Evolutionary conservation across 2,329 filamentous ascomycete species (phyloP).

Genomic region (Paraconiothyrium brasiliense): DNA sequence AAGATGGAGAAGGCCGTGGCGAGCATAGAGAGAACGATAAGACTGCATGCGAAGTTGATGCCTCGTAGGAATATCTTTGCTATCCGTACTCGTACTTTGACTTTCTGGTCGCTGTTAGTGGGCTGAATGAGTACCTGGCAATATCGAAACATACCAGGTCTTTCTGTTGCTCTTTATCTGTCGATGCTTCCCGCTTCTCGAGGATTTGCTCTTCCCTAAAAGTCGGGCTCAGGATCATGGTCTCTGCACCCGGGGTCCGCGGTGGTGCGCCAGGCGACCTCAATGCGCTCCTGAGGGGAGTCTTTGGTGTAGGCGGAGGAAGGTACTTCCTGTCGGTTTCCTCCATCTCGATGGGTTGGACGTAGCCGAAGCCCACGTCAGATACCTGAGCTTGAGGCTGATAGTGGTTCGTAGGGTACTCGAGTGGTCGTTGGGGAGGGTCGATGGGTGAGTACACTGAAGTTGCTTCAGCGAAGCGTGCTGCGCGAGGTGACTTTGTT

Average conservation of each 20-base stretch:
- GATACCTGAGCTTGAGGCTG: slow-evolving; percentile 75
- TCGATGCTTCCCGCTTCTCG: slow-evolving; percentile 82
- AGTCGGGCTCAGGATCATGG: slow-evolving; percentile 87
- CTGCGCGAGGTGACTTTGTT: slow-evolving; percentile 74
- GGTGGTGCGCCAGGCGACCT: slow-evolving; percentile 85
- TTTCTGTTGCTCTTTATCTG: slow-evolving; percentile 86
- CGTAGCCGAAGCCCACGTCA: slow-evolving; percentile 93
- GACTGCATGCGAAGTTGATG: slow-evolving; percentile 95
- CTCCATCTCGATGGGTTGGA: slow-evolving; percentile 67
- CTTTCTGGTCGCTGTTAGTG: slow-evolving; percentile 71
- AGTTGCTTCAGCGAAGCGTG: slow-evolving; percentile 83
- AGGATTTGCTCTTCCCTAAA: slow-evolving; percentile 87
- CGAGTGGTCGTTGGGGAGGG: slow-evolving; percentile 53
- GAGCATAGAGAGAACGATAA: slow-evolving; percentile 93
- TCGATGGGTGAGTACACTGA: slow-evolving; percentile 81
- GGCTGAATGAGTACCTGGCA: neutral
- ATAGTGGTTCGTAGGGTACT: slow-evolving; percentile 66
- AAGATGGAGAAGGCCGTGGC: slow-evolving; percentile 91
- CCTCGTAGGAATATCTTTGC: slow-evolving; percentile 95
- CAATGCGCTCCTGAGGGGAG: slow-evolving; percentile 89
- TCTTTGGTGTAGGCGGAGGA: slow-evolving; percentile 71
- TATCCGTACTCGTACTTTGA: slow-evolving; percentile 89
- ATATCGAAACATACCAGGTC: slow-evolving; percentile 76
- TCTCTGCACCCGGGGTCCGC: slow-evolving; percentile 63
- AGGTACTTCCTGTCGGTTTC: slow-evolving; percentile 58